Evolutionary conservation across 441 rosid species (phyloP).

Genomic region (Gossypium schwendimanii): DNA sequence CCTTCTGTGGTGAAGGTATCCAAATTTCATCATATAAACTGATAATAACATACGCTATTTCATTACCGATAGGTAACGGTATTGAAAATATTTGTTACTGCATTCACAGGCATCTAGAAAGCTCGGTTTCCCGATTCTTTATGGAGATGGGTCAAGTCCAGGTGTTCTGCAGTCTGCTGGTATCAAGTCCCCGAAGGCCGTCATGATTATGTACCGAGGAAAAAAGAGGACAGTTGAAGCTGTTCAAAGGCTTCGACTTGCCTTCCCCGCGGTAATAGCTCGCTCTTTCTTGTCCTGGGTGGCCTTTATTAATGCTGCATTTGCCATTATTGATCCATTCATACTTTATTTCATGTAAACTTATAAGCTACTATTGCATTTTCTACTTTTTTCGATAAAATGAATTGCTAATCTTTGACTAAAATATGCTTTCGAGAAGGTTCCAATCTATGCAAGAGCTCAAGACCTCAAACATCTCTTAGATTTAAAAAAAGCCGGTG

Average conservation of each 20-base stretch:
- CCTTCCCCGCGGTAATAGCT: conserved; percentile 62
- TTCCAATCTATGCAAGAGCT: conserved; percentile 86
- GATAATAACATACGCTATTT: background rate
- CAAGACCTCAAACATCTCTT: conserved; percentile 75
- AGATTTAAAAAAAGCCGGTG: conserved; percentile 86
- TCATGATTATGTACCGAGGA: conserved; percentile 84
- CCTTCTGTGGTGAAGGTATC: conserved; percentile 82
- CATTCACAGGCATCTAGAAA: conserved; percentile 59
- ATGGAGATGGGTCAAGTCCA: conserved; percentile 87
- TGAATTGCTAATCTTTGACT: conserved; percentile 3
- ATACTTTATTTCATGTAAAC: too few relatives aligned
- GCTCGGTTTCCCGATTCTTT: conserved; percentile 78
- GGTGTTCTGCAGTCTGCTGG: conserved; percentile 83
- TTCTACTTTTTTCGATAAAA: background rate
- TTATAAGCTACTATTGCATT: background rate
- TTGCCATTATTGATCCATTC: too few relatives aligned
- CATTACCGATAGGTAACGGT: background rate
- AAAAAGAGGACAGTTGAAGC: conserved; percentile 74
- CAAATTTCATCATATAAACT: background rate
- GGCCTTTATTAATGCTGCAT: background rate
- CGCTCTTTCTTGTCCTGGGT: conserved; percentile 10
- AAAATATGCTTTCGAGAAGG: conserved; percentile 33
- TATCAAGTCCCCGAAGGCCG: conserved; percentile 78
- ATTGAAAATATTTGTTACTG: background rate
- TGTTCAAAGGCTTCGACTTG: conserved; percentile 78